Evolutionary conservation across 371 early-diverging fungal genomes (phyloP).

Genomic region (Basidiobolus heterosporus): DNA sequence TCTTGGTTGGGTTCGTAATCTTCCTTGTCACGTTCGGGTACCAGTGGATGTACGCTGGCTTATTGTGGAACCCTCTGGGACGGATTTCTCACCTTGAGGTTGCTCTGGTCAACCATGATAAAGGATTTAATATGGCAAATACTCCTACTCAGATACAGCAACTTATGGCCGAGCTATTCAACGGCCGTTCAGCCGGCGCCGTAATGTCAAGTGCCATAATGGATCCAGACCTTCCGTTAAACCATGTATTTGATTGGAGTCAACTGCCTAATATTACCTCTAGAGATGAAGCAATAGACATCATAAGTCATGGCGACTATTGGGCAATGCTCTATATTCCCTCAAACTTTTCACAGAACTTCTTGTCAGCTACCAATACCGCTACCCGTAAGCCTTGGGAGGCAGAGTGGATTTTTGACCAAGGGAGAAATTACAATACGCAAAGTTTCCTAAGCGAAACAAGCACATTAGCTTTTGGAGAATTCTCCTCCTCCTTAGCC

Average conservation of each 20-base stretch:
- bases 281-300: conserved; percentile 10
- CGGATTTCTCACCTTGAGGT: conserved; percentile 17
- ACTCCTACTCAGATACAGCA: conserved; percentile 9
- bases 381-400: conserved; percentile 6
- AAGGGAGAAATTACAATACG: conserved; percentile 13
- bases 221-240: conserved; percentile 10
- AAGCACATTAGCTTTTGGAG: no score
- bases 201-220: conserved; percentile 11
- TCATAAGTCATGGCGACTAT: conserved; percentile 13
- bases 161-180: conserved; percentile 10
- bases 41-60: conserved; percentile 17
- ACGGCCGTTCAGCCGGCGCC: conserved; percentile 11
- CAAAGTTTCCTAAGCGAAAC: conserved; percentile 10
- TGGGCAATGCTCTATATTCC: conserved; percentile 24
- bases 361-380: conserved; percentile 10
- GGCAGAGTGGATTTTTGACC: conserved; percentile 16
- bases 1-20: no score
- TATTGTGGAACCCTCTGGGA: conserved; percentile 19
- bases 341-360: conserved; percentile 20
- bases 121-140: conserved; percentile 17
- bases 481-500: no score
- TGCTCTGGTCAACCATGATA: conserved; percentile 18
- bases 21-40: no score
- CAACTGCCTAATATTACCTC: conserved; percentile 10
- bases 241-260: conserved; percentile 10